phyloP scores from a whole-genome alignment of 352 stramenopile species.

The Pythium coloratum region DNA sequence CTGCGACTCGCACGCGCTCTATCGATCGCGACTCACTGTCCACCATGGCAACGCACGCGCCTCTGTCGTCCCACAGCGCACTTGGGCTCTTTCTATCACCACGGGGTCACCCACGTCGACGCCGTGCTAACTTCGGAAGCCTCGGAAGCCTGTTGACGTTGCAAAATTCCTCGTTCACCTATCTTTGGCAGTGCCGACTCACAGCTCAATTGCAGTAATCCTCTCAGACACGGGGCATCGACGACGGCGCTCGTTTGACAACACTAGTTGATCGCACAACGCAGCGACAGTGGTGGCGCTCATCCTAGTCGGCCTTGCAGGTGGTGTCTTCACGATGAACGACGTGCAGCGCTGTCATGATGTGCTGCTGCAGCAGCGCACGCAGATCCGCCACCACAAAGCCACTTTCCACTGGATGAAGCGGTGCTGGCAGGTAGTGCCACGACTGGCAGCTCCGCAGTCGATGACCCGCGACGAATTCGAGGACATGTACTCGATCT shows the following conservation, averaged over 20 bases:
- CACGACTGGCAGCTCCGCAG: constrained; percentile 13
- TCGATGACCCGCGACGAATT: constrained; percentile 41
- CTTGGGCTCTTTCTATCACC: too few species aligned
- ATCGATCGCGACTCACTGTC: constrained; percentile 4
- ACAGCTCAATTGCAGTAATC: too few species aligned
- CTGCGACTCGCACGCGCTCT: constrained; percentile 73
- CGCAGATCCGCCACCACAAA: constrained; percentile 46
- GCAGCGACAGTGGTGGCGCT: neutral
- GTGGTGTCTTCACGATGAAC: constrained; percentile 30
- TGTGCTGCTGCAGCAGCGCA: constrained; percentile 43
- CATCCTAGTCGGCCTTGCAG: neutral
- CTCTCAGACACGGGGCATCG: too few species aligned
- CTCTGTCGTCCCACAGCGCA: neutral
- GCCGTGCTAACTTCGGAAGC: neutral
- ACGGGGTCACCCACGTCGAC: too few species aligned
- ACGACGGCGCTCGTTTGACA: neutral
- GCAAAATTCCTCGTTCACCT: neutral
- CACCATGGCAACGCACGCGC: constrained; percentile 10
- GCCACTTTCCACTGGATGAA: constrained; percentile 41
- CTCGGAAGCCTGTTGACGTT: neutral
- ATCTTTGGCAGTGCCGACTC: neutral
- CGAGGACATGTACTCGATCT: constrained; percentile 45
- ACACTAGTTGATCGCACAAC: neutral
- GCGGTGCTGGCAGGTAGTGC: constrained; percentile 37
- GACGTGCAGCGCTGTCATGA: constrained; percentile 40